Evolutionary conservation across 1,139 yeast species (phyloP), one percentile per base, ranked within the genome.

Genomic region (Blastobotrys buckinghamii): DNA sequence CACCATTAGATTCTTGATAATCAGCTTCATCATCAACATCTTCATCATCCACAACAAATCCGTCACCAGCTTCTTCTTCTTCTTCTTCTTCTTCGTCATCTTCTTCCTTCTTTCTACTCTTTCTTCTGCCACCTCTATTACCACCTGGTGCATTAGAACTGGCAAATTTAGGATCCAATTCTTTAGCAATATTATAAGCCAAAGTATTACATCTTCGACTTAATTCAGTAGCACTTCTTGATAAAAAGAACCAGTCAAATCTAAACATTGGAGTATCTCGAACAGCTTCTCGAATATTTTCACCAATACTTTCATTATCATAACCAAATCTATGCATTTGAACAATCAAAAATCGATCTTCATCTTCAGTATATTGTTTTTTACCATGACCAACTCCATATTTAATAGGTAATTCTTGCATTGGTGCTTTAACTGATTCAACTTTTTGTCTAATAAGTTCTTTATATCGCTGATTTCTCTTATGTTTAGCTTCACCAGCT

Each of bases 381-480:
- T 88, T 84, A 12, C 96, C 88, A 63, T 88, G 89, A 61, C 88
- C 88, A 27, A 95, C 94, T 1, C 95, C 95, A 59, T 89, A 89
- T 50, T 78, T 84, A 38, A 92, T 82, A 22, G 71, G 73, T 65
- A 92, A 69, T 50, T 88, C 88, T 53, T 84, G 84, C 45, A 89
- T 66, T 1, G 97, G 97, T 46, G 82, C 83, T 13, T 73, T 72
- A 49, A 78, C 75, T 50, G 74, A 74, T 46, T 75, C 79, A 56
- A 92, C 75, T 63, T 90, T 90, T 42, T 70, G 69, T 15, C 75
- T 74, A 42, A 92, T 71, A 15, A 88, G 68, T 53, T 75, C 78
- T 59, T 83, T 82, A 63, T 90, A 97, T 45, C 75, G 73, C 45
- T 69, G 66, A 38, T 84, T 68, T 60, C 78, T 84, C 41, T 80